Conservation (phyloP, 352 stramenopile species). For the Phytopythium litorale region DNA sequence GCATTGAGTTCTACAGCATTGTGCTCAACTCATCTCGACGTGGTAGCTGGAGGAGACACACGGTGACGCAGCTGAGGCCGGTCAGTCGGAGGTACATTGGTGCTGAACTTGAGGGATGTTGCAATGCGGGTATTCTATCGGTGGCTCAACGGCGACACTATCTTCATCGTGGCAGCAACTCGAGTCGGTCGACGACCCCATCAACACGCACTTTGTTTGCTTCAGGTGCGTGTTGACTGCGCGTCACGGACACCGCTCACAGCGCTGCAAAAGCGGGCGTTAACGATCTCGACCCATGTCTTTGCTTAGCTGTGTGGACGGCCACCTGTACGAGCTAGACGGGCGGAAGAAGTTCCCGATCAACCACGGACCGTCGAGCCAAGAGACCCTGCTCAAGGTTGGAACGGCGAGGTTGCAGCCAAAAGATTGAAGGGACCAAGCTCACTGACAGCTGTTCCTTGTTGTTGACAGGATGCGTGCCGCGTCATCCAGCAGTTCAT, state of each 20-base stretch:
- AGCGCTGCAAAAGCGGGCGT: background rate
- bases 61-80: conserved; percentile 83
- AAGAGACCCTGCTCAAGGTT: conserved; percentile 78
- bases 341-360: conserved; percentile 93
- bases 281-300: background rate
- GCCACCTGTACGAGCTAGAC: conserved; percentile 95
- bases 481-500: conserved; percentile 93
- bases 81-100: conserved; percentile 77
- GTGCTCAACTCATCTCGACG: background rate
- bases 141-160: background rate
- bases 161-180: conserved; percentile 54
- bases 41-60: conserved; percentile 90
- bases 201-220: conserved; percentile 97
- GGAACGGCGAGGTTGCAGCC: background rate
- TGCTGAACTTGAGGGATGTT: background rate
- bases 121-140: background rate
- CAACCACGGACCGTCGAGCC: conserved; percentile 89
- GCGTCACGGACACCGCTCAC: background rate
- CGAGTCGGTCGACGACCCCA: conserved; percentile 87
- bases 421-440: too few species aligned
- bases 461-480: conserved; percentile 69
- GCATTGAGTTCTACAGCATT: background rate
- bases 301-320: conserved; percentile 74
- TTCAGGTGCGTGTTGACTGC: conserved; percentile 82
- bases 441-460: background rate